These are phyloP conservation scores for Pelargonium nanum DNA, from an alignment of 345 rosid genomes.

Conservation along the genomic window DNA sequence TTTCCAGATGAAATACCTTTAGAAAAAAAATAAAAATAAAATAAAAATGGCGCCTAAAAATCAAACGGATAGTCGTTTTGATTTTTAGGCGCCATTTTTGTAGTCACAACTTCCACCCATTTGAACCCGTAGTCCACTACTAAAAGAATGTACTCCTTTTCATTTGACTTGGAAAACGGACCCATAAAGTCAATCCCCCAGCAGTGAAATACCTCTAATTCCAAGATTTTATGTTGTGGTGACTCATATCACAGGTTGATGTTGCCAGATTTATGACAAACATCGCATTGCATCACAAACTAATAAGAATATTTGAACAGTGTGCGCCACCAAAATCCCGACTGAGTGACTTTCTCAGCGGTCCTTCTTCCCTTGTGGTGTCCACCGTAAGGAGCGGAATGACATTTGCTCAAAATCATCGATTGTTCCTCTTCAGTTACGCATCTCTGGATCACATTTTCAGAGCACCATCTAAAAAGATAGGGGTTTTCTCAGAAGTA, in stretches of 20 bases:
- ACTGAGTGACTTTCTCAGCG: background rate
- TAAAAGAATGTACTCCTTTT: background rate
- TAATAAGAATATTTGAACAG: background rate
- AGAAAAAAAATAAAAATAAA: no score
- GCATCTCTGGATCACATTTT: constrained; percentile 1
- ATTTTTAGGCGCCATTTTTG: no score
- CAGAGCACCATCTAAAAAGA: background rate
- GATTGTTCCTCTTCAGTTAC: background rate
- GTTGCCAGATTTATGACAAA: background rate
- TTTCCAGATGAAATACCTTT: no score
- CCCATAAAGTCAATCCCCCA: constrained; percentile 1
- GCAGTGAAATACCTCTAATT: background rate
- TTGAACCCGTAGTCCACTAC: background rate
- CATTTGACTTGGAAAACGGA: background rate
- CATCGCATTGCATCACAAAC: background rate
- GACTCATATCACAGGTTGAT: background rate
- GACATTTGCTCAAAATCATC: background rate
- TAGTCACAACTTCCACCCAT: constrained; percentile 1
- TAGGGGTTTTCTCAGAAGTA: background rate
- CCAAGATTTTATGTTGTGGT: background rate
- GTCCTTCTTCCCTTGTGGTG: background rate
- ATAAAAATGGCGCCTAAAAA: no score
- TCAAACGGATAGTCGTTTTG: no score
- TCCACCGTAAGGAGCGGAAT: background rate
- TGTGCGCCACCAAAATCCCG: background rate